Evolutionary conservation across 2,329 filamentous ascomycete species (phyloP).

Genomic region (Apiospora aurea): DNA sequence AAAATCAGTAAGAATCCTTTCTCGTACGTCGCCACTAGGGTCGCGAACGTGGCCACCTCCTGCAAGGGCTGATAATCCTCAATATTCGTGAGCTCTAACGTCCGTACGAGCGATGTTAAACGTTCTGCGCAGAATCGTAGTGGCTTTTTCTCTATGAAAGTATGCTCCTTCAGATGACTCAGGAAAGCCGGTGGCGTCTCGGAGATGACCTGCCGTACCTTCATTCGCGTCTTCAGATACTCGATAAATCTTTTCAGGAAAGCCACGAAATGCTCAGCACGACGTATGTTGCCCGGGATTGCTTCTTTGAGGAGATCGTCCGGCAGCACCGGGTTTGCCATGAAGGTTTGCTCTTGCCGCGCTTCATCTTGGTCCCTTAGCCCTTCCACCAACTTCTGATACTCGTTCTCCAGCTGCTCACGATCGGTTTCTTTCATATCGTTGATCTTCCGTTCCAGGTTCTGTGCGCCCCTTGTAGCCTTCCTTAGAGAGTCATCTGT

Average conservation of each 20-base stretch:
- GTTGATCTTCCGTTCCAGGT: conserved; percentile 86
- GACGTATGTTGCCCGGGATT: conserved; percentile 92
- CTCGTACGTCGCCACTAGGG: conserved; percentile 94
- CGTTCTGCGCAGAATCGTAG: conserved; percentile 94
- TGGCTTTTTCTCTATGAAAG: conserved; percentile 97
- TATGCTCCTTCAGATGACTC: conserved; percentile 90
- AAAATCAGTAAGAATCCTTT: conserved; percentile 94
- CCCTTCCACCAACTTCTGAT: conserved; percentile 92
- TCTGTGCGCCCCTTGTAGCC: conserved; percentile 88
- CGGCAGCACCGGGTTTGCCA: conserved; percentile 93
- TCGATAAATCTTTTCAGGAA: conserved; percentile 98
- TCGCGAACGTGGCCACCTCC: conserved; percentile 97
- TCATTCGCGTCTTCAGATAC: conserved; percentile 98
- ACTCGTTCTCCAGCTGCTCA: conserved; percentile 92
- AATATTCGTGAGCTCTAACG: conserved; percentile 94
- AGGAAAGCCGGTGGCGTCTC: conserved; percentile 96
- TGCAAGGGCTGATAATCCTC: conserved; percentile 97
- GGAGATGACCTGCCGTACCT: conserved; percentile 95
- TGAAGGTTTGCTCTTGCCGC: conserved; percentile 92
- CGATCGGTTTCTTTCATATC: conserved; percentile 98
- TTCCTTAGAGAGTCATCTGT: conserved; percentile 94
- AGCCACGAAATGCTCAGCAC: conserved; percentile 94
- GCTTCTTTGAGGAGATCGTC: conserved; percentile 95
- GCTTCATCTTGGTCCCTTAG: conserved; percentile 87
- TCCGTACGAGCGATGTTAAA: conserved; percentile 91